Evolutionary conservation across 768 basidiomycete genomes (phyloP).

Genomic region (Suillus brevipes): DNA sequence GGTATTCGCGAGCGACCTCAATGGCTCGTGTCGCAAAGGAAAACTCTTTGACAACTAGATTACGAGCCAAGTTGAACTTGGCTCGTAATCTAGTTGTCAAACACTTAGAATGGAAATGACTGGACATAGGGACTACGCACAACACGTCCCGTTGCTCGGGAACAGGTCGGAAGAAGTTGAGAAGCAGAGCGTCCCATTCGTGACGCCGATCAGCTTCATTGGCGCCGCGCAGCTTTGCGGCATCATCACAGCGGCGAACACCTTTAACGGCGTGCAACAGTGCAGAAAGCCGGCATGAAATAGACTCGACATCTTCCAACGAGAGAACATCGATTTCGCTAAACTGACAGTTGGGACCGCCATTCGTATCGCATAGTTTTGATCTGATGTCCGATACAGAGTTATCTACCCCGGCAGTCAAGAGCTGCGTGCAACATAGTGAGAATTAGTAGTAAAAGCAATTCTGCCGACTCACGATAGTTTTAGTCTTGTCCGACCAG

Average conservation of each 20-base stretch:
- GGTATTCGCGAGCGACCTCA: no score
- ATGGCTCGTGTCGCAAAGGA: no score
- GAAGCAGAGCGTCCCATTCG: conserved; percentile 1
- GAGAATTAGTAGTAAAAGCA: not conserved
- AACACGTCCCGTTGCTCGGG: not conserved
- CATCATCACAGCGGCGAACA: not conserved
- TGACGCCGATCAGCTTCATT: not conserved
- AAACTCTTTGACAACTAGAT: no score
- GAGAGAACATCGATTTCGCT: no score
- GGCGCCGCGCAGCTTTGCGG: not conserved
- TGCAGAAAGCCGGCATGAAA: not conserved
- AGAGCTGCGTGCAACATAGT: not conserved
- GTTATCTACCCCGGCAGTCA: not conserved
- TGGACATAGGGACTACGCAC: not conserved
- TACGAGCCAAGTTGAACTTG: no score
- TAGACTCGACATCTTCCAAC: not conserved
- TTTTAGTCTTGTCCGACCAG: not conserved
- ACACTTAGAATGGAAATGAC: no score
- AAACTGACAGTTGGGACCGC: no score
- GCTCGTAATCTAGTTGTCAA: no score
- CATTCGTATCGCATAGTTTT: not conserved
- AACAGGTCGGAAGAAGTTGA: not conserved
- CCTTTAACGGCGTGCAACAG: not conserved
- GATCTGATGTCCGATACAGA: not conserved
- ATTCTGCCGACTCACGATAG: not conserved